phyloP scores from a whole-genome alignment of 331 rosid genomes.

The Quercus tomentella region DNA sequence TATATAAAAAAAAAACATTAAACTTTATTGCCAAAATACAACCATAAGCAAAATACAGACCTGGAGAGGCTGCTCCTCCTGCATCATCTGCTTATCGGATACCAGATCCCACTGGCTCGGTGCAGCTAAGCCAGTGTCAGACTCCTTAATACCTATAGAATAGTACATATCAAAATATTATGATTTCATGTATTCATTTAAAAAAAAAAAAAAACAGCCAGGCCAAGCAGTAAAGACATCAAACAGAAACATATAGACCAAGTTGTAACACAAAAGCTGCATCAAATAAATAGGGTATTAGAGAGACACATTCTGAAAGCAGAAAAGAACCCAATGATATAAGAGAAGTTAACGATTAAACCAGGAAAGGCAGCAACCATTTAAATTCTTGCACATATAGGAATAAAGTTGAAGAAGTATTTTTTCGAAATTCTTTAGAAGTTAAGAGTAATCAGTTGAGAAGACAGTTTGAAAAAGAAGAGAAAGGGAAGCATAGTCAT shows the following conservation, averaged over 20 bases:
- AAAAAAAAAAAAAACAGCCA: not conserved
- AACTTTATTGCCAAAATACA: not conserved
- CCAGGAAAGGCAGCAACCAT: not conserved
- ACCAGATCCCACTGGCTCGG: constrained; percentile 99
- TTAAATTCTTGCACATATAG: not conserved
- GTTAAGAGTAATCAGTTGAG: not conserved
- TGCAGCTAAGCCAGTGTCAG: constrained; percentile 98
- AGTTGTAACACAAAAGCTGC: not conserved
- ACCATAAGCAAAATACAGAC: constrained; percentile 18
- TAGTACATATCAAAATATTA: constrained; percentile 17
- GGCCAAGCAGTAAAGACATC: not conserved
- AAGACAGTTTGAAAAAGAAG: not conserved
- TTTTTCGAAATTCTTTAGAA: not conserved
- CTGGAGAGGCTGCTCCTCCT: constrained; percentile 99
- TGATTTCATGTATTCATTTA: not conserved
- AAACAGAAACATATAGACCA: not conserved
- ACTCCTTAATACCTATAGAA: constrained; percentile 84
- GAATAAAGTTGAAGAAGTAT: not conserved
- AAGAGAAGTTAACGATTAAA: not conserved
- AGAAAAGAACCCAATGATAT: not conserved
- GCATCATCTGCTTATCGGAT: constrained; percentile 99
- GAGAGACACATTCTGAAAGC: not conserved
- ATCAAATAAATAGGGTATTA: not conserved
- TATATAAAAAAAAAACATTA: not conserved
- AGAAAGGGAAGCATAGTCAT: constrained; percentile 12